phyloP scores from a whole-genome alignment of 192 early-diverging fungal species.

The Entomortierella beljakovae region DNA sequence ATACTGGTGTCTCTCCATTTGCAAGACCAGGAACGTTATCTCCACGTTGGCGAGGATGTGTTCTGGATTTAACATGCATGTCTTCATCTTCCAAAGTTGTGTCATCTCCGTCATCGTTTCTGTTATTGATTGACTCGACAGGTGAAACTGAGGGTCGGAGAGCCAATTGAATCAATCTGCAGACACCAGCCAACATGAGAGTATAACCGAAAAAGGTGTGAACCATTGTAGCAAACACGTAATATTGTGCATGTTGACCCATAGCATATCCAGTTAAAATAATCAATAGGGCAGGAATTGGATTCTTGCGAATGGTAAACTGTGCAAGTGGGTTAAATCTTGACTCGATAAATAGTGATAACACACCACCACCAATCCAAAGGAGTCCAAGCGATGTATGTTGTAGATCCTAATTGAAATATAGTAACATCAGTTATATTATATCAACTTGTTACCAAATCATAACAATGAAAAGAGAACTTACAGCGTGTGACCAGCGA shows the following conservation, averaged over 20 bases:
- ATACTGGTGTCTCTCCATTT: conserved; percentile 45
- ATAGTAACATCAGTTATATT: neutral
- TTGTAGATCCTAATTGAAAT: conserved; percentile 35
- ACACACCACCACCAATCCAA: conserved; percentile 57
- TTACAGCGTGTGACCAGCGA: conserved; percentile 54
- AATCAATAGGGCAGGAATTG: conserved; percentile 54
- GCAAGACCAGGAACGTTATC: conserved; percentile 31
- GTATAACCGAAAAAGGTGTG: conserved; percentile 50
- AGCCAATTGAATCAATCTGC: conserved; percentile 43
- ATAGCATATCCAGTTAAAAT: conserved; percentile 52
- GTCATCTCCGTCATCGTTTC: conserved; percentile 19
- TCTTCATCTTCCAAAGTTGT: conserved; percentile 29
- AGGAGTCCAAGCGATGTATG: conserved; percentile 56
- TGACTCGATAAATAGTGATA: conserved; percentile 53
- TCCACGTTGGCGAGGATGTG: neutral
- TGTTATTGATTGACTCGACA: neutral
- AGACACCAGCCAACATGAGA: conserved; percentile 43
- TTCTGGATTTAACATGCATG: conserved; percentile 9
- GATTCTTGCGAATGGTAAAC: conserved; percentile 54
- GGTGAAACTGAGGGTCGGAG: conserved; percentile 37
- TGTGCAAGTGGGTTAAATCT: conserved; percentile 39
- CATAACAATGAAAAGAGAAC: neutral
- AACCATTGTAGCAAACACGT: conserved; percentile 38
- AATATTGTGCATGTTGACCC: conserved; percentile 53
- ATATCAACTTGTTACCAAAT: neutral